These are phyloP conservation scores for Pleodorina starrii DNA, from an alignment of 139 green algal genomes.

Conservation along the genomic window DNA sequence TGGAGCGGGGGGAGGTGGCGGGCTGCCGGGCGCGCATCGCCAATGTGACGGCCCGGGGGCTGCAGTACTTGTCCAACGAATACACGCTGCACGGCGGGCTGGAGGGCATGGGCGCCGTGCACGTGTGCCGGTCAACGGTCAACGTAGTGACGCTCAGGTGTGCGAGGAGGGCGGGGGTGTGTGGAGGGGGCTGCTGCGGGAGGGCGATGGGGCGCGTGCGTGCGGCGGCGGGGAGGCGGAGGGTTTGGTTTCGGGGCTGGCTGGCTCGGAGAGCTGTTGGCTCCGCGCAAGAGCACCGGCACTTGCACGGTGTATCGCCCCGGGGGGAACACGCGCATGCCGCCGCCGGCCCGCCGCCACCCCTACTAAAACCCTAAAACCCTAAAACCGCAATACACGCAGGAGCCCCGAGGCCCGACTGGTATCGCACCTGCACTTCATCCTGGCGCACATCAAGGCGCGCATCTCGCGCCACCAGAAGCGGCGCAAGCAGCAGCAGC, in stretches of 20 bases:
- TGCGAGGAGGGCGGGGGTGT: neutral
- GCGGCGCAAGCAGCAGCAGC: neutral
- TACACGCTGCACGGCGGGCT: constrained; percentile 32
- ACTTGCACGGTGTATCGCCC: too few relatives aligned
- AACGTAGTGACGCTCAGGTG: constrained; percentile 25
- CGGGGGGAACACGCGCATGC: too few relatives aligned
- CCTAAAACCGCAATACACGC: too few relatives aligned
- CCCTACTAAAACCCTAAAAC: too few relatives aligned
- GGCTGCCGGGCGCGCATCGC: neutral
- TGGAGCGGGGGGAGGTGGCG: neutral
- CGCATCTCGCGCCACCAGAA: neutral
- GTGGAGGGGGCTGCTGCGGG: too few relatives aligned
- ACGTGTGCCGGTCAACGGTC: neutral
- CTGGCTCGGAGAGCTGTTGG: too few relatives aligned
- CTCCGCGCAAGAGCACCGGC: too few relatives aligned
- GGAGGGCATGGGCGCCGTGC: neutral
- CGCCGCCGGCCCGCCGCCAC: too few relatives aligned
- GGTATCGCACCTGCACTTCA: constrained; percentile 13
- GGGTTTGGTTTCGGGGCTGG: too few relatives aligned
- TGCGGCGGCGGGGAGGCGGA: too few relatives aligned
- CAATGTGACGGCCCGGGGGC: neutral
- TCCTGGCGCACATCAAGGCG: constrained; percentile 12
- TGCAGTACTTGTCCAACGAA: constrained; percentile 28
- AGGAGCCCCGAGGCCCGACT: constrained; percentile 1
- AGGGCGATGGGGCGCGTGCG: too few relatives aligned